phyloP scores from a whole-genome alignment of 225 moss, liverwort and hornwort genomes.

The Marchantia polymorpha region DNA sequence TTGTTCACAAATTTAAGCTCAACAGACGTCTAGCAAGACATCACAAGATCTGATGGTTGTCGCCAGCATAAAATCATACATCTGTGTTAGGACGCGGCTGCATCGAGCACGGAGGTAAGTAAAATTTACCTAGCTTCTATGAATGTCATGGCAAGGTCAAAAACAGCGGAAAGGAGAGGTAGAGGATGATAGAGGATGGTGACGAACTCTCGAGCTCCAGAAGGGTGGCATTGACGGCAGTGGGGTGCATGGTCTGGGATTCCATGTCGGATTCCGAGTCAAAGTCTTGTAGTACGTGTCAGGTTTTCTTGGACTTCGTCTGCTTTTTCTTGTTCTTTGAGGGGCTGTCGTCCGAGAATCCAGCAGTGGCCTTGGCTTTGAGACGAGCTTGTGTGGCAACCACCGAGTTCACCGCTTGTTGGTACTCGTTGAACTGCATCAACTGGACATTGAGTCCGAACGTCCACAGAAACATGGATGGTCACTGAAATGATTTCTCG shows the following conservation, averaged over 20 bases:
- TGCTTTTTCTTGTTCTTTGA: not conserved
- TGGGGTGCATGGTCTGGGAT: not conserved
- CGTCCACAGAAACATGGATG: constrained; percentile 42
- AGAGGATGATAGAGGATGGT: not conserved
- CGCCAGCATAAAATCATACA: too few species aligned
- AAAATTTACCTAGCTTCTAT: too few species aligned
- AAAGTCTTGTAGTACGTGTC: constrained; percentile 9
- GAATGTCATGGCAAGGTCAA: not conserved
- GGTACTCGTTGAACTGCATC: constrained; percentile 38
- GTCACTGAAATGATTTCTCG: too few species aligned
- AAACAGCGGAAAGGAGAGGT: not conserved
- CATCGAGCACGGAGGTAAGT: too few species aligned
- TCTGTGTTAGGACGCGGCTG: too few species aligned
- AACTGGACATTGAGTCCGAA: constrained; percentile 42
- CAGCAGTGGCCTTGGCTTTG: not conserved
- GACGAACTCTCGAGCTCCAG: constrained; percentile 20
- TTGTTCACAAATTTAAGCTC: too few species aligned
- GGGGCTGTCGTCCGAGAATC: not conserved
- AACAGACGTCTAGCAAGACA: too few species aligned
- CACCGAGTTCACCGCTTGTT: not conserved
- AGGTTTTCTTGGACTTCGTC: not conserved
- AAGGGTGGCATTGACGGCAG: constrained; percentile 19
- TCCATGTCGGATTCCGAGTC: not conserved
- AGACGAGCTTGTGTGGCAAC: not conserved
- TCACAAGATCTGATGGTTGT: too few species aligned